Conservation (phyloP, 1,139 yeast species). For the Diutina rugosa region DNA sequence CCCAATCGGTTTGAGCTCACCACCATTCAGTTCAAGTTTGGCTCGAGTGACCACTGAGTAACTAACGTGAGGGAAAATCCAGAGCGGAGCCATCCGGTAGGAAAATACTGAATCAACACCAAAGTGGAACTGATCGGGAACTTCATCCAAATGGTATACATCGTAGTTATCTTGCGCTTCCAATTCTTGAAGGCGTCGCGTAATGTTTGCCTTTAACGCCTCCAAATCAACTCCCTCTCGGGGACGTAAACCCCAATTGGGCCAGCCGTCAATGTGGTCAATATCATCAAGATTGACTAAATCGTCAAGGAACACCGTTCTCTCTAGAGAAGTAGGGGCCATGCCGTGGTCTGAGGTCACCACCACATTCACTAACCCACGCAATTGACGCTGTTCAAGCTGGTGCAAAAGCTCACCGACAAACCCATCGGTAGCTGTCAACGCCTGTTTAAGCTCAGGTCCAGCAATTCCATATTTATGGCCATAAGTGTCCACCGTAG, state of each 20-base stretch:
- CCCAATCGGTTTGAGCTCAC: conserved; percentile 53
- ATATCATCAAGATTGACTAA: conserved; percentile 39
- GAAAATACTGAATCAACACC: conserved; percentile 38
- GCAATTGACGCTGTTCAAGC: conserved; percentile 40
- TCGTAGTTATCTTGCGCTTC: conserved; percentile 24
- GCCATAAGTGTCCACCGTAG: conserved; percentile 66
- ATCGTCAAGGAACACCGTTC: conserved; percentile 61
- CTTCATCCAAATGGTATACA: conserved; percentile 41
- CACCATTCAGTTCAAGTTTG: conserved; percentile 33
- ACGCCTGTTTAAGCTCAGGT: conserved; percentile 36
- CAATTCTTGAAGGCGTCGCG: conserved; percentile 12
- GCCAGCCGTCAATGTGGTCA: conserved; percentile 77
- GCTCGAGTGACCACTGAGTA: conserved; percentile 59
- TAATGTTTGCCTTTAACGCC: conserved; percentile 21
- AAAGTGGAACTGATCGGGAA: conserved; percentile 56
- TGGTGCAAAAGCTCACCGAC: conserved; percentile 37
- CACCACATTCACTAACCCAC: conserved; percentile 56
- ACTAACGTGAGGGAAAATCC: conserved; percentile 78
- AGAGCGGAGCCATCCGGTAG: conserved; percentile 66
- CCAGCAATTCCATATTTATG: conserved; percentile 63
- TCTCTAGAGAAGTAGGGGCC: conserved; percentile 68
- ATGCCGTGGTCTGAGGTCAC: conserved; percentile 88
- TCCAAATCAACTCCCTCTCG: conserved; percentile 17
- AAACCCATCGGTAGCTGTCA: conserved; percentile 53
- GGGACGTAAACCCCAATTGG: conserved; percentile 71